These are phyloP conservation scores for Trypanosoma lewisi DNA, from an alignment of 208 protist genomes.

Conservation along the genomic window DNA sequence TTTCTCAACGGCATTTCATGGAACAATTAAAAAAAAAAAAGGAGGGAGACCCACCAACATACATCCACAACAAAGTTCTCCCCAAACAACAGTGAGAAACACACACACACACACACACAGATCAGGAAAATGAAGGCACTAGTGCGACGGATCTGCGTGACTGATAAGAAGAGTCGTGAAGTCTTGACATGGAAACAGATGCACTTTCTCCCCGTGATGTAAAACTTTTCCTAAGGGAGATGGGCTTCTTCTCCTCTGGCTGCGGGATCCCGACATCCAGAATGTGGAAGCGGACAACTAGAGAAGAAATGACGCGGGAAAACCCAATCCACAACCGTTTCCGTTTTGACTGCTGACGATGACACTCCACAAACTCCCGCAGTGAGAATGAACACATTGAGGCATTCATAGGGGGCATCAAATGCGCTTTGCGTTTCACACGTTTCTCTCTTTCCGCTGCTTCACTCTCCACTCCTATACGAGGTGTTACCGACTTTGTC, in stretches of 20 bases:
- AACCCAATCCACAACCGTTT: constrained; percentile 21
- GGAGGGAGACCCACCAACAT: neutral
- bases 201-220: too few relatives aligned
- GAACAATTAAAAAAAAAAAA: neutral
- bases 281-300: constrained; percentile 64
- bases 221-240: neutral
- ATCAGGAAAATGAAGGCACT: neutral
- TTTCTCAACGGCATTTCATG: too few relatives aligned
- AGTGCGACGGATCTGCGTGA: neutral
- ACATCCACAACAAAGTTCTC: neutral
- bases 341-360: constrained; percentile 33
- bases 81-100: neutral
- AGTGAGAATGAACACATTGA: constrained; percentile 3
- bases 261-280: constrained; percentile 32
- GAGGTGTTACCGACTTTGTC: neutral
- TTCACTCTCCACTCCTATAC: neutral
- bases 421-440: constrained; percentile 12
- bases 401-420: constrained; percentile 16
- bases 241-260: neutral
- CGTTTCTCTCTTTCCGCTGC: neutral
- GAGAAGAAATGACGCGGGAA: constrained; percentile 44
- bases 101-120: neutral
- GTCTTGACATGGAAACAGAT: neutral
- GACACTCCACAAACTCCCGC: constrained; percentile 23
- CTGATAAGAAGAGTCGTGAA: neutral